A percentile compares a stretch with the other conserved stretches of the same genome.
phyloP scores from a whole-genome alignment of 2,329 filamentous ascomycete species.

The Pseudogymnoascus sp. region DNA sequence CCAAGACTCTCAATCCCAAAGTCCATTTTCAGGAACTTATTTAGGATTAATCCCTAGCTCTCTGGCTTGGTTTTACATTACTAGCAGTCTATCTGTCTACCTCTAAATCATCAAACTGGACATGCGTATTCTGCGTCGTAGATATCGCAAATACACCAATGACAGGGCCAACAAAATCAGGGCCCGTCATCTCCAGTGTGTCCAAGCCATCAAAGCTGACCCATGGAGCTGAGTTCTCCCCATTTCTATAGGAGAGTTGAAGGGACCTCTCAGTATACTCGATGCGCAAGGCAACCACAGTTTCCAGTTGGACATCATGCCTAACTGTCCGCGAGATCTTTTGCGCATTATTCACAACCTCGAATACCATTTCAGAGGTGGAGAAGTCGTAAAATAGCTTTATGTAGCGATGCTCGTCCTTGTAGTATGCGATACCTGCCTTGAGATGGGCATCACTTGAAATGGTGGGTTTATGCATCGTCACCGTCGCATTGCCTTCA shows the following conservation, averaged over 20 bases:
- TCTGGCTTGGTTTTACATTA: background rate
- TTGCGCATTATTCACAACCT: slow-evolving; percentile 18
- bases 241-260: slow-evolving; percentile 9
- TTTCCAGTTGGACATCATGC: background rate
- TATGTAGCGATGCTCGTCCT: slow-evolving; percentile 20
- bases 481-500: slow-evolving; percentile 14
- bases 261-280: background rate
- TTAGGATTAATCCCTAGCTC: background rate
- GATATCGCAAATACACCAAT: slow-evolving; percentile 25
- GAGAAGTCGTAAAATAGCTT: slow-evolving; percentile 20
- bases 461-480: background rate
- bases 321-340: background rate
- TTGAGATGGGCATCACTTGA: background rate
- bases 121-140: background rate
- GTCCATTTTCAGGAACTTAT: background rate
- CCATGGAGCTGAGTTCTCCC: slow-evolving; percentile 13
- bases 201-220: slow-evolving; percentile 18
- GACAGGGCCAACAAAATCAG: slow-evolving; percentile 30
- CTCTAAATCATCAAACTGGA: slow-evolving; percentile 11
- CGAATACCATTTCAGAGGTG: slow-evolving; percentile 12
- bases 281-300: slow-evolving; percentile 10
- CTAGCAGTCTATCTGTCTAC: slow-evolving; percentile 9
- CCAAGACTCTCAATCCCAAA: background rate
- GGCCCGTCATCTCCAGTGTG: slow-evolving; percentile 26
- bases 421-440: slow-evolving; percentile 20